phyloP scores from a whole-genome alignment of 2,329 filamentous ascomycete species.

The Dothidotthia symphoricarpi region DNA sequence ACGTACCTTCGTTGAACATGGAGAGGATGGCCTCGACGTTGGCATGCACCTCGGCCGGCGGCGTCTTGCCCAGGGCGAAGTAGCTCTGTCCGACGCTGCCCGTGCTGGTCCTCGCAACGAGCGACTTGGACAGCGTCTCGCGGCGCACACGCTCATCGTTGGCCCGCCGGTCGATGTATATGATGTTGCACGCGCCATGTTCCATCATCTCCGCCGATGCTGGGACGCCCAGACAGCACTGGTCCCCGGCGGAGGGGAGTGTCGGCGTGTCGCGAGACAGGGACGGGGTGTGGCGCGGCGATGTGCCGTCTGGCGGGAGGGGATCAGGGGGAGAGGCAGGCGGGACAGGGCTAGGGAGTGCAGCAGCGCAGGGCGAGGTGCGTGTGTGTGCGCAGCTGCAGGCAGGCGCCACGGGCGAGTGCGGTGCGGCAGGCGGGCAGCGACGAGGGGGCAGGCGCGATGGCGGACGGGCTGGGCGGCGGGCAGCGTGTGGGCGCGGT shows the following conservation, averaged over 20 bases:
- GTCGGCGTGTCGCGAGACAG: slow-evolving; percentile 22
- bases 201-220: slow-evolving; percentile 41
- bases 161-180: slow-evolving; percentile 46
- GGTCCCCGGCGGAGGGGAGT: slow-evolving; percentile 26
- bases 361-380: slow-evolving; percentile 2
- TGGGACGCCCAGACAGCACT: slow-evolving; percentile 33
- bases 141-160: slow-evolving; percentile 42
- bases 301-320: slow-evolving; percentile 6
- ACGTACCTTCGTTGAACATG: slow-evolving; percentile 44
- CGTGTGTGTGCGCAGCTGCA: slow-evolving; percentile 1
- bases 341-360: slow-evolving; percentile 4
- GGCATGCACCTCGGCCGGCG: slow-evolving; percentile 36
- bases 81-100: slow-evolving; percentile 38
- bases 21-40: slow-evolving; percentile 44
- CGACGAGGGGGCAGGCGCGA: slow-evolving; percentile 11
- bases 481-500: slow-evolving; percentile 4
- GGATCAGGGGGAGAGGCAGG: slow-evolving; percentile 5
- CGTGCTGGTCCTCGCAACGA: slow-evolving; percentile 34
- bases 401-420: slow-evolving; percentile 9
- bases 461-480: slow-evolving; percentile 6
- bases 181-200: slow-evolving; percentile 47
- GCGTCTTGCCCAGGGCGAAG: slow-evolving; percentile 34
- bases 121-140: slow-evolving; percentile 37
- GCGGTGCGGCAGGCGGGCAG: slow-evolving; percentile 10
- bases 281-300: slow-evolving; percentile 8